Conservation (phyloP, 2,329 filamentous ascomycete genomes). For the Beauveria medogensis region DNA sequence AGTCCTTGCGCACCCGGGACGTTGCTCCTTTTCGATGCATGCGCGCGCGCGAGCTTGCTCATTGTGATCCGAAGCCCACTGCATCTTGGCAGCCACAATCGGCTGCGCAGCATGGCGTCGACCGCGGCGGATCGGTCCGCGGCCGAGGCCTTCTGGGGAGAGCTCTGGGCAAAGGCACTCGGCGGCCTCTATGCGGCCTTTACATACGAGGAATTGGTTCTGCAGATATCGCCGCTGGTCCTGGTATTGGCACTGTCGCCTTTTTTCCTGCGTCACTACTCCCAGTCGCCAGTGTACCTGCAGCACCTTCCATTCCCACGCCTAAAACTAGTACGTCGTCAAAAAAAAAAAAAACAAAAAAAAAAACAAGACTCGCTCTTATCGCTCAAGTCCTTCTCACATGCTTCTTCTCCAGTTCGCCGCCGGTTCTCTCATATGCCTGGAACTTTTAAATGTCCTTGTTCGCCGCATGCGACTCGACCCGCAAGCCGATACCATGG, state of each 20-base stretch:
- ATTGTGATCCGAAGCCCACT: neutral
- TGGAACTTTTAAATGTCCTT: neutral
- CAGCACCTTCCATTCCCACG: neutral
- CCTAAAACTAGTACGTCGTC: constrained; percentile 1
- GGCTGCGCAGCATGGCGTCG: neutral
- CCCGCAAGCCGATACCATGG: constrained; percentile 5
- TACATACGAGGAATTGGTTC: constrained; percentile 1
- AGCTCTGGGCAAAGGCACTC: neutral
- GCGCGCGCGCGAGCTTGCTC: neutral
- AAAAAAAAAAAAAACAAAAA: too few relatives aligned
- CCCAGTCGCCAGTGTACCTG: neutral
- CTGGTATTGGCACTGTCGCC: constrained; percentile 2
- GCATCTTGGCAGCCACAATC: neutral
- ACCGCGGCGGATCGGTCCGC: neutral
- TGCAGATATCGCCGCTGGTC: neutral
- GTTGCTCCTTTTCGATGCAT: neutral
- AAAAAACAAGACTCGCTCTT: too few relatives aligned
- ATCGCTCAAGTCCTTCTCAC: neutral
- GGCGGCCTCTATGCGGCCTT: neutral
- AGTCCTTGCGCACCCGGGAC: neutral
- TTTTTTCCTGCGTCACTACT: constrained; percentile 6
- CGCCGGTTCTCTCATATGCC: neutral
- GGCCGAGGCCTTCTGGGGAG: neutral
- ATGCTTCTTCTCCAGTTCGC: neutral
- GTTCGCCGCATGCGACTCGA: constrained; percentile 3